These are phyloP conservation scores for Leucosporidium yakuticum DNA, from an alignment of 768 basidiomycete species.

Conservation along the genomic window DNA sequence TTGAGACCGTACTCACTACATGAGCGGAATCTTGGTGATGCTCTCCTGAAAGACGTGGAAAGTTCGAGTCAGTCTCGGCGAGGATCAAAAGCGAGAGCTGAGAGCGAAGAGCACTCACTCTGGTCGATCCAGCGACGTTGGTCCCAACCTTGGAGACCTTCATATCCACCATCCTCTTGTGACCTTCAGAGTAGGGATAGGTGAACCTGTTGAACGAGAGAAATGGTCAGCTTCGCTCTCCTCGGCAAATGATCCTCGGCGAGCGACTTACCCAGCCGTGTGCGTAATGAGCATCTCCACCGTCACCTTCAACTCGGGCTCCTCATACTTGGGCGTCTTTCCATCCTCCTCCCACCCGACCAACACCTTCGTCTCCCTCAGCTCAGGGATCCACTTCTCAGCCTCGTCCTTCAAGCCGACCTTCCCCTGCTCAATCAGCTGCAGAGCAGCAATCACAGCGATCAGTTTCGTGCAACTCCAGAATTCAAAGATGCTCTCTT, in stretches of 20 bases:
- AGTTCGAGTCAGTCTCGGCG: too few species aligned
- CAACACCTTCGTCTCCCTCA: slow-evolving; percentile 32
- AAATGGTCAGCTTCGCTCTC: neutral
- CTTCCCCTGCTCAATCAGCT: slow-evolving; percentile 39
- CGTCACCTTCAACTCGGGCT: slow-evolving; percentile 38
- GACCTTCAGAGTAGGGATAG: neutral
- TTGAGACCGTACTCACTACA: too few species aligned
- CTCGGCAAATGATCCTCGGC: neutral
- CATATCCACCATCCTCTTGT: neutral
- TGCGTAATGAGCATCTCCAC: slow-evolving; percentile 41
- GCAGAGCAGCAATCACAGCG: slow-evolving; percentile 39
- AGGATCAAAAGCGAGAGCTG: neutral
- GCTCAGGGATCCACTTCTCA: slow-evolving; percentile 35
- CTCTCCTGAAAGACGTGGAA: neutral
- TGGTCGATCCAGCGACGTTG: neutral
- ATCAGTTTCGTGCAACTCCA: slow-evolving; percentile 41
- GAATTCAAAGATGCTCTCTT: slow-evolving; percentile 22
- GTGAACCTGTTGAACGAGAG: too few species aligned
- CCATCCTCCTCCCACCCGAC: slow-evolving; percentile 36
- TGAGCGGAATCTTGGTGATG: slow-evolving; percentile 6
- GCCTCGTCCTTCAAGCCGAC: slow-evolving; percentile 36
- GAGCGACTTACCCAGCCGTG: slow-evolving; percentile 39
- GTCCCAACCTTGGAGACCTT: neutral
- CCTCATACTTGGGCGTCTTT: slow-evolving; percentile 15
- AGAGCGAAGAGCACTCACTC: neutral